These are phyloP conservation scores for Herpotrichia juniperi DNA, from an alignment of 2,329 filamentous ascomycete genomes.

Conservation along the genomic window DNA sequence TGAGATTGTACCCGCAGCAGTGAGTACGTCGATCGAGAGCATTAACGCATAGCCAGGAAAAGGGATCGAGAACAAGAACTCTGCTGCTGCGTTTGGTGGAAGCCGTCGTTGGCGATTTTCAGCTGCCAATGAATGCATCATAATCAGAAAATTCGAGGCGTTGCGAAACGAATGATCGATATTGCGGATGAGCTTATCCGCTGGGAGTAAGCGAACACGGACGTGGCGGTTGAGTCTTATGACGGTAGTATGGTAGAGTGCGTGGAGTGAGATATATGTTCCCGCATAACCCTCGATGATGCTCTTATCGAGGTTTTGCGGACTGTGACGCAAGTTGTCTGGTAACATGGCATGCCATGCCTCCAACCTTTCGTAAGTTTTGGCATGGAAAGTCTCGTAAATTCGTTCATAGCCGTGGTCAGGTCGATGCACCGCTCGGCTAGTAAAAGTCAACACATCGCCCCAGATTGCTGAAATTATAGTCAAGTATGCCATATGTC, in stretches of 20 bases:
- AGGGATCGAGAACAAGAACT: conserved; percentile 57
- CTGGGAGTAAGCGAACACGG: conserved; percentile 30
- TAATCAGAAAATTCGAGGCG: conserved; percentile 36
- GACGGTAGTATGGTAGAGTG: conserved; percentile 68
- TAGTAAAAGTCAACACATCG: conserved; percentile 66
- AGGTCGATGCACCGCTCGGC: conserved; percentile 56
- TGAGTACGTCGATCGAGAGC: conserved; percentile 70
- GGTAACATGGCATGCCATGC: conserved; percentile 67
- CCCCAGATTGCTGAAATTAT: conserved; percentile 70
- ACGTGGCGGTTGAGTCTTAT: conserved; percentile 70
- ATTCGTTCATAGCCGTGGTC: conserved; percentile 50
- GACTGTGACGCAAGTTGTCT: conserved; percentile 58
- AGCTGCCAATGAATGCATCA: conserved; percentile 39
- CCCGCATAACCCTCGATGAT: conserved; percentile 61
- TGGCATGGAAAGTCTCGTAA: conserved; percentile 60
- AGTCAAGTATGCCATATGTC: conserved; percentile 65
- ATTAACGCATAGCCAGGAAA: conserved; percentile 68
- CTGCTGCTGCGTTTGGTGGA: conserved; percentile 25
- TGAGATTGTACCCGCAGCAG: conserved; percentile 58
- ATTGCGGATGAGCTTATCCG: conserved; percentile 38
- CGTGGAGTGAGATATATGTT: conserved; percentile 68
- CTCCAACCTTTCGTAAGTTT: conserved; percentile 58
- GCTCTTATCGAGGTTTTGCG: conserved; percentile 63
- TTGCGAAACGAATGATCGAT: conserved; percentile 34
- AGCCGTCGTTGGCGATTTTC: conserved; percentile 34